A percentile compares a stretch with the other conserved stretches of the same genome.
phyloP scores from a whole-genome alignment of 148 eudicot species.

The Mesembryanthemum crystallinum region DNA sequence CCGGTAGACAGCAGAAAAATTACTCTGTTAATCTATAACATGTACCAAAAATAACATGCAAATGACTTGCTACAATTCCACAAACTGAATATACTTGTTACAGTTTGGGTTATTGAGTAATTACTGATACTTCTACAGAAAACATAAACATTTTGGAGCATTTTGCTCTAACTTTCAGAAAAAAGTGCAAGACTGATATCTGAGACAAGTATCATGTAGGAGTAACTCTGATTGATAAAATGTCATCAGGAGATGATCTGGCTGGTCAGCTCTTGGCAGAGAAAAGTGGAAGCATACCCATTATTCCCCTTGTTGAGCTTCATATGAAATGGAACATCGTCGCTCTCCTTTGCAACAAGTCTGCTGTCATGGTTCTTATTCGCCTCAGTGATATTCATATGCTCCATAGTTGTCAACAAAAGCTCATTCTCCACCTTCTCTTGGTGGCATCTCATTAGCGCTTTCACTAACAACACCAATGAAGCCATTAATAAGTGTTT shows the following conservation, averaged over 20 bases:
- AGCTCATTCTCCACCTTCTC: neutral
- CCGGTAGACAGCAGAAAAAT: too few species aligned
- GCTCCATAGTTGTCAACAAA: slow-evolving; percentile 11
- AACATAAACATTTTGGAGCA: too few species aligned
- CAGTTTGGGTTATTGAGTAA: too few species aligned
- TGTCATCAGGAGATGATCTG: slow-evolving; percentile 2
- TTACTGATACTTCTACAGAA: too few species aligned
- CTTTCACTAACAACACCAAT: slow-evolving; percentile 31
- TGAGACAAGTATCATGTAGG: too few species aligned
- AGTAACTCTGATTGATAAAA: neutral
- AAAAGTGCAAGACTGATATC: too few species aligned
- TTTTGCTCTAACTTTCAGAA: too few species aligned
- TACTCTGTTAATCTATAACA: too few species aligned
- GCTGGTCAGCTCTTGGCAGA: slow-evolving; percentile 17
- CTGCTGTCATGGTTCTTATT: neutral
- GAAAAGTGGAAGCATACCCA: slow-evolving; percentile 17
- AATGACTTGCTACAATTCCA: too few species aligned
- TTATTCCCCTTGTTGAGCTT: slow-evolving; percentile 2
- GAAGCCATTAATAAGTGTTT: slow-evolving; percentile 27
- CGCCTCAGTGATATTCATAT: neutral
- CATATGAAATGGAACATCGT: slow-evolving; percentile 21
- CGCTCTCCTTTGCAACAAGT: neutral
- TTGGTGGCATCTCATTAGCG: slow-evolving; percentile 19
- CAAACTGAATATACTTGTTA: too few species aligned
- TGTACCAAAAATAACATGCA: too few species aligned